Conservation (phyloP, 495 filamentous ascomycete genomes). For the Trypethelium eluteriae region DNA sequence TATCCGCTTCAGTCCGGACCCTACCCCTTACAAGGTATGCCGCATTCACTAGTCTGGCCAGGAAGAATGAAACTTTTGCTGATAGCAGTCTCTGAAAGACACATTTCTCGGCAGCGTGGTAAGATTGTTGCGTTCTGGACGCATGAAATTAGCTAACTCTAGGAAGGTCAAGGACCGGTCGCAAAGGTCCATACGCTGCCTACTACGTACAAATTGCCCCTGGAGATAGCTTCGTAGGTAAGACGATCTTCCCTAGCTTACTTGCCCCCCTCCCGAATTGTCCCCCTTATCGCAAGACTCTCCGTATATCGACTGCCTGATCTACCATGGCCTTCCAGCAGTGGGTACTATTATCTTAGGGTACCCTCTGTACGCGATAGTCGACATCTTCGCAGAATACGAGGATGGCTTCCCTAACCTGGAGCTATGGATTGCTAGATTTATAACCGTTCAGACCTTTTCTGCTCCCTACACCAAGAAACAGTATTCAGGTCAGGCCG, state of each 20-base stretch:
- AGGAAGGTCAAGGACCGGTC: slow-evolving; percentile 64
- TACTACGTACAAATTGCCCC: slow-evolving; percentile 70
- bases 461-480: too few species aligned
- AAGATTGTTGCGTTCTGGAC: slow-evolving; percentile 26
- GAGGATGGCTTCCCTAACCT: too few species aligned
- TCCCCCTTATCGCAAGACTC: too few species aligned
- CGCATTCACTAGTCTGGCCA: not conserved
- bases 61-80: not conserved
- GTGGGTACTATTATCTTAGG: too few species aligned
- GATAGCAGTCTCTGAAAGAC: slow-evolving; percentile 38
- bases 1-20: slow-evolving; percentile 67
- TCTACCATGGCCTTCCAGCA: too few species aligned
- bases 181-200: slow-evolving; percentile 76
- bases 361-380: too few species aligned
- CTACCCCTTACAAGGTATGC: slow-evolving; percentile 76
- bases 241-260: slow-evolving; percentile 32
- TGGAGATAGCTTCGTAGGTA: slow-evolving; percentile 53
- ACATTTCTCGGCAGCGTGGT: slow-evolving; percentile 77
- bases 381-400: too few species aligned
- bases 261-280: too few species aligned
- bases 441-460: too few species aligned
- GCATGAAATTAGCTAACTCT: not conserved
- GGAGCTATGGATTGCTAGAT: too few species aligned
- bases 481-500: too few species aligned
- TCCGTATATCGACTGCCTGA: too few species aligned